Percentiles rank a stretch among this genome's conserved stretches.
These are phyloP conservation scores for Aspergillus tanneri DNA, from an alignment of 2,329 filamentous ascomycete species.

Conservation along the genomic window DNA sequence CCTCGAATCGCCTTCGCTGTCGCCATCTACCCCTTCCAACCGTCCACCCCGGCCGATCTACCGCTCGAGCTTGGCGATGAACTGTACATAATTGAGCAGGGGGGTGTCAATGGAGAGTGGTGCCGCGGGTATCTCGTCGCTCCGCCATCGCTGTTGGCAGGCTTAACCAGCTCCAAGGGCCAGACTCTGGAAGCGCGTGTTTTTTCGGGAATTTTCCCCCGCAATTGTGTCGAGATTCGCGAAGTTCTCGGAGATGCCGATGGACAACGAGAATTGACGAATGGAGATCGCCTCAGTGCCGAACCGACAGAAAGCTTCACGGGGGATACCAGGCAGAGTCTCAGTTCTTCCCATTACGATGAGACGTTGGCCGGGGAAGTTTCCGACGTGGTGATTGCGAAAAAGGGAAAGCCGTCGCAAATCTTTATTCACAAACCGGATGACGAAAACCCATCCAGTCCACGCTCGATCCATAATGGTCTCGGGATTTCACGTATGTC, in stretches of 20 bases:
- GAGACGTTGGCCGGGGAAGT: slow-evolving; percentile 28
- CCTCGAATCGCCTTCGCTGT: slow-evolving; percentile 97
- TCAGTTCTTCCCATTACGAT: slow-evolving; percentile 29
- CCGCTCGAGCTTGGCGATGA: slow-evolving; percentile 98
- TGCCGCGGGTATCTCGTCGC: slow-evolving; percentile 93
- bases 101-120: slow-evolving; percentile 80
- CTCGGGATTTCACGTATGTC: slow-evolving; percentile 37
- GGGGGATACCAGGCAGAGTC: slow-evolving; percentile 30
- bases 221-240: slow-evolving; percentile 89
- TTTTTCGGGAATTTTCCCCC: slow-evolving; percentile 97
- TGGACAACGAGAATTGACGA: slow-evolving; percentile 32
- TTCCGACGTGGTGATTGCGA: slow-evolving; percentile 36
- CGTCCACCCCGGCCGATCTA: slow-evolving; percentile 82
- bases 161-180: slow-evolving; percentile 84
- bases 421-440: slow-evolving; percentile 41
- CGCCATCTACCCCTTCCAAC: slow-evolving; percentile 89
- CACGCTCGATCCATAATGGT: slow-evolving; percentile 28
- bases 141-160: slow-evolving; percentile 86
- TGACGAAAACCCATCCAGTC: slow-evolving; percentile 32
- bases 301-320: slow-evolving; percentile 33
- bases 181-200: slow-evolving; percentile 93
- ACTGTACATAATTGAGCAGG: slow-evolving; percentile 97
- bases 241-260: slow-evolving; percentile 81
- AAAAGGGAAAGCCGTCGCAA: slow-evolving; percentile 43
- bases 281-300: slow-evolving; percentile 36